Evolutionary conservation across 1,139 yeast genomes (phyloP).

Genomic region (Suhomyces chickasaworum): DNA sequence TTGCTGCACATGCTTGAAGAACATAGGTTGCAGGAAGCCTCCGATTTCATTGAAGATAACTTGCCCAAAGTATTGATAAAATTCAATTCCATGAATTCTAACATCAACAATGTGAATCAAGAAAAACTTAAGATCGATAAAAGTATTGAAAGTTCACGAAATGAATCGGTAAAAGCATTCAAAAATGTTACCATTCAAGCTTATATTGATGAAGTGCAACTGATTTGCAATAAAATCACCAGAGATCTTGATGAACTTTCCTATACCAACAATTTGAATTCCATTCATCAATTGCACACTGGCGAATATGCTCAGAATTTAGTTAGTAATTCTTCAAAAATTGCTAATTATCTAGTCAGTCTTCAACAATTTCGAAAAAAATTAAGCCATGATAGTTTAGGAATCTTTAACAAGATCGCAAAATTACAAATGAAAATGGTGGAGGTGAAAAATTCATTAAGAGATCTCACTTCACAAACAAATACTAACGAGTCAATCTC

Average conservation of each 20-base stretch:
- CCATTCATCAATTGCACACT: conserved; percentile 22
- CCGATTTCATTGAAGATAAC: conserved; percentile 26
- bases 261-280: conserved; percentile 15
- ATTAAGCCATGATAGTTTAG: conserved; percentile 27
- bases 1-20: conserved; percentile 31
- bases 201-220: conserved; percentile 10
- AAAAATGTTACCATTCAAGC: conserved; percentile 20
- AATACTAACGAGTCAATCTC: conserved; percentile 17
- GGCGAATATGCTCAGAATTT: conserved; percentile 18
- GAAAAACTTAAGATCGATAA: conserved; percentile 35
- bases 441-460: conserved; percentile 33
- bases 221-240: conserved; percentile 12
- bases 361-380: conserved; percentile 30
- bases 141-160: conserved; percentile 35
- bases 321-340: conserved; percentile 16
- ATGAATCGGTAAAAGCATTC: conserved; percentile 37
- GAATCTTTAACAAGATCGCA: conserved; percentile 38
- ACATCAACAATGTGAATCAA: conserved; percentile 28
- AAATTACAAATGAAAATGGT: conserved; percentile 45
- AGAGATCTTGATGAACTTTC: conserved; percentile 23
- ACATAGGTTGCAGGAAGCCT: conserved; percentile 26
- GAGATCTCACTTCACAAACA: conserved; percentile 16
- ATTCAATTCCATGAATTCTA: conserved; percentile 44
- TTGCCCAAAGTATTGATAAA: conserved; percentile 36
- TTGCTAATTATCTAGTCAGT: conserved; percentile 20